Conservation (phyloP, 2,329 filamentous ascomycete genomes). For the Fusarium floridanum region DNA sequence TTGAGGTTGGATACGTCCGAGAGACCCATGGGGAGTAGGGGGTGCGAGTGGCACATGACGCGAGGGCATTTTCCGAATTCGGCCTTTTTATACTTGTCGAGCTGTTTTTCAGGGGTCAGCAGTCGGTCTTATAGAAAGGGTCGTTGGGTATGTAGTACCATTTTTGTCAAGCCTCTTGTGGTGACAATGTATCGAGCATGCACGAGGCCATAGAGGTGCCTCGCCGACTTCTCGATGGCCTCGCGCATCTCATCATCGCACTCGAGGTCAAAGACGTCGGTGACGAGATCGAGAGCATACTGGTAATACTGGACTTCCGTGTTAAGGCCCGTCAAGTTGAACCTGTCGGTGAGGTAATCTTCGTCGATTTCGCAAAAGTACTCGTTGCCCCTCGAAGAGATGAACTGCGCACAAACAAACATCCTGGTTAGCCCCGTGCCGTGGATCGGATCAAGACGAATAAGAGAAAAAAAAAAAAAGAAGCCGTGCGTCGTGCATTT, state of each 20-base stretch:
- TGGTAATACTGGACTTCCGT: constrained; percentile 99
- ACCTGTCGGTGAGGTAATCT: constrained; percentile 96
- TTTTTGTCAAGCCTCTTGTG: constrained; percentile 92
- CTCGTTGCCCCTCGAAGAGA: constrained; percentile 96
- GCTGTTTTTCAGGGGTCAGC: constrained; percentile 63
- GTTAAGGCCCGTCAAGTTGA: constrained; percentile 97
- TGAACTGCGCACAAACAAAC: constrained; percentile 74
- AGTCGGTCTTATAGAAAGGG: neutral
- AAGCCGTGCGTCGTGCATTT: constrained; percentile 10
- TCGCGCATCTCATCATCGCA: constrained; percentile 99
- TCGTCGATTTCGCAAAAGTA: constrained; percentile 99
- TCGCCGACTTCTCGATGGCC: constrained; percentile 96
- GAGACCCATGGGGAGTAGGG: constrained; percentile 93
- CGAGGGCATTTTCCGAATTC: constrained; percentile 99
- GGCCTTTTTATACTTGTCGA: constrained; percentile 98
- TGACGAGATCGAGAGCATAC: constrained; percentile 96
- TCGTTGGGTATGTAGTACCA: constrained; percentile 70
- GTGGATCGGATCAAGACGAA: constrained; percentile 2
- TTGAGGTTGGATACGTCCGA: constrained; percentile 89
- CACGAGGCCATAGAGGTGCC: constrained; percentile 95
- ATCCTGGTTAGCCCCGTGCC: constrained; percentile 27
- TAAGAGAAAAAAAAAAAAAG: neutral
- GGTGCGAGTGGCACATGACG: constrained; percentile 93
- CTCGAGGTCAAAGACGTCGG: constrained; percentile 98
- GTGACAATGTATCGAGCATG: constrained; percentile 98